Percentiles rank a stretch among this genome's conserved stretches.
These are phyloP conservation scores for Dactylellina cionopaga DNA, from an alignment of 2,329 filamentous ascomycete genomes.

Conservation along the genomic window DNA sequence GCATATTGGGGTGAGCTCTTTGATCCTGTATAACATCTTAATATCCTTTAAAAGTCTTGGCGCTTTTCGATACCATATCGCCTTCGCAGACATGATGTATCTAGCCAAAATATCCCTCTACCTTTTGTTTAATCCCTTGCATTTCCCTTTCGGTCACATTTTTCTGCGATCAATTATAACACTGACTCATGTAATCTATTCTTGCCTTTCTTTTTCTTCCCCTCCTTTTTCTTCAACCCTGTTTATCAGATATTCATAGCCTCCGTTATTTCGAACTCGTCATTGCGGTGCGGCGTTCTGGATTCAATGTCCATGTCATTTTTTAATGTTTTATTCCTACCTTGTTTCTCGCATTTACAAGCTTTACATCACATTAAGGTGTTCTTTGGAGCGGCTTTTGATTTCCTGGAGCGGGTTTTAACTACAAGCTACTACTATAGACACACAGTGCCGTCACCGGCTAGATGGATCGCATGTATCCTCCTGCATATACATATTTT, in stretches of 20 bases:
- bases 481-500: not conserved
- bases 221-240: conserved; percentile 4
- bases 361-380: conserved; percentile 10
- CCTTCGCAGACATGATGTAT: conserved; percentile 33
- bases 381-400: conserved; percentile 6
- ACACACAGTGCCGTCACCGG: conserved; percentile 41
- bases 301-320: conserved; percentile 29
- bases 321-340: not conserved
- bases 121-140: no score
- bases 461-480: conserved; percentile 21
- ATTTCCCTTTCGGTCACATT: not conserved
- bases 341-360: not conserved
- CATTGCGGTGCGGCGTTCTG: conserved; percentile 46
- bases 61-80: conserved; percentile 20
- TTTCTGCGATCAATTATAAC: conserved; percentile 1
- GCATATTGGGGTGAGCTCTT: conserved; percentile 31
- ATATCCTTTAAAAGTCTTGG: conserved; percentile 26
- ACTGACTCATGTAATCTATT: conserved; percentile 24
- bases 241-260: not conserved
- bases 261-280: conserved; percentile 21
- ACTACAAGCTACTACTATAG: not conserved
- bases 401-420: conserved; percentile 11
- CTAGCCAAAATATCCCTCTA: no score
- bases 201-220: not conserved
- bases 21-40: conserved; percentile 40